phyloP scores from a whole-genome alignment of 495 filamentous ascomycete genomes.

The Sordaria brevicollis region DNA sequence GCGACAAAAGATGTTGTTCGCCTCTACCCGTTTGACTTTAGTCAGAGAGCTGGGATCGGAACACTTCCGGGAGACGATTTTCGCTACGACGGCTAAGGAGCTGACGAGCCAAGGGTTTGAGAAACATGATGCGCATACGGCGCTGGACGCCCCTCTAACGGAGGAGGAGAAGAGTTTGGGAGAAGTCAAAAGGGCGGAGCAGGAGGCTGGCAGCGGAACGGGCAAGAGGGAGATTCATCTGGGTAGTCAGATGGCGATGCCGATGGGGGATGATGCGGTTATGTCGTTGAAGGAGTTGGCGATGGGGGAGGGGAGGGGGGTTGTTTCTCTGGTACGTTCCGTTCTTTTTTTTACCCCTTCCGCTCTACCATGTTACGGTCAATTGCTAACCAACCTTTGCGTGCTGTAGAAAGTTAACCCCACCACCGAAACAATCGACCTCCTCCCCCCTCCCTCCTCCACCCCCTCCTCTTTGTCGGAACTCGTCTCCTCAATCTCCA shows the following conservation, averaged over 20 bases:
- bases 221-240: conserved; percentile 47
- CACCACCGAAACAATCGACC: conserved; percentile 64
- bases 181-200: conserved; percentile 70
- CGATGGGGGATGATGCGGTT: conserved; percentile 57
- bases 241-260: conserved; percentile 52
- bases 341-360: not conserved
- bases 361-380: too few species aligned
- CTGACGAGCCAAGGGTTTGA: conserved; percentile 63
- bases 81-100: conserved; percentile 67
- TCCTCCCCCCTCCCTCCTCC: conserved; percentile 48
- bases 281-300: conserved; percentile 50
- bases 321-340: conserved; percentile 63
- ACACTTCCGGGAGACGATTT: conserved; percentile 67
- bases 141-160: conserved; percentile 67
- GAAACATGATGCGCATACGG: conserved; percentile 59
- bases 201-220: conserved; percentile 65
- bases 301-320: conserved; percentile 40
- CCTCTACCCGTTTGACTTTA: conserved; percentile 74
- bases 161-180: conserved; percentile 76
- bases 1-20: conserved; percentile 92
- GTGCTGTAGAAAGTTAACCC: conserved; percentile 57
- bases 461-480: conserved; percentile 31
- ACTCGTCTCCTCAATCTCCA: conserved; percentile 57
- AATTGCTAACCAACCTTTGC: not conserved
- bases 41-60: conserved; percentile 80